Conservation (phyloP, 495 filamentous ascomycete genomes). For the Aspergillus kassunensis region DNA sequence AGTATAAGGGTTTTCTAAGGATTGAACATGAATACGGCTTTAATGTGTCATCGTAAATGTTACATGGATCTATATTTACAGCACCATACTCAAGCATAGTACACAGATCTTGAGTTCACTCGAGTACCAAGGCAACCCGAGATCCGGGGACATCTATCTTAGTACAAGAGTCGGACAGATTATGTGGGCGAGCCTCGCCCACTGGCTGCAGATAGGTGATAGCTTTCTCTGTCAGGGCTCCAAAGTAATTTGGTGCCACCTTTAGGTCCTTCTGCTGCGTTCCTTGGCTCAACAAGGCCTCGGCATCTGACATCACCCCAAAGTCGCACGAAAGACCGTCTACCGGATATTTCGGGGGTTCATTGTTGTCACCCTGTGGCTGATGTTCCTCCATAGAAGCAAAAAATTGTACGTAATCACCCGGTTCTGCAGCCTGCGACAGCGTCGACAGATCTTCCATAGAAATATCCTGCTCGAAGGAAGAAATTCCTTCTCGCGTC, state of each 20-base stretch:
- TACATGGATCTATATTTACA: not conserved
- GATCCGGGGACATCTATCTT: conserved; percentile 43
- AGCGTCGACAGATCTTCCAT: conserved; percentile 36
- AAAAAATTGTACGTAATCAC: conserved; percentile 49
- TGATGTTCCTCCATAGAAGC: conserved; percentile 28
- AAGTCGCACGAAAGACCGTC: conserved; percentile 26
- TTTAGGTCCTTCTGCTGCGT: conserved; percentile 21
- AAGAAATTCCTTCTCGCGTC: conserved; percentile 14
- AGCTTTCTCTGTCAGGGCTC: conserved; percentile 48
- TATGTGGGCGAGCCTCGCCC: not conserved
- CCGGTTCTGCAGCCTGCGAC: conserved; percentile 43
- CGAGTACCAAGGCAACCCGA: conserved; percentile 23
- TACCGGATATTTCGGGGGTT: not conserved
- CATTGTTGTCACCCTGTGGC: not conserved
- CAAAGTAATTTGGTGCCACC: conserved; percentile 36
- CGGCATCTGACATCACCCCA: conserved; percentile 30
- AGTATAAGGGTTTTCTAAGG: no score
- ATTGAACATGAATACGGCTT: no score
- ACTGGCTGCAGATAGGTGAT: conserved; percentile 40
- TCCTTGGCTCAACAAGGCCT: conserved; percentile 11
- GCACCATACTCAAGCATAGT: not conserved
- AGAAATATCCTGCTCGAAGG: conserved; percentile 21
- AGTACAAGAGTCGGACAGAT: conserved; percentile 22
- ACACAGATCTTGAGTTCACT: not conserved
- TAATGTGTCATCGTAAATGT: not conserved